Percentiles rank a stretch among this genome's conserved stretches.
phyloP scores from a whole-genome alignment of 2,329 filamentous ascomycete species.

The Cordyceps fumosorosea region DNA sequence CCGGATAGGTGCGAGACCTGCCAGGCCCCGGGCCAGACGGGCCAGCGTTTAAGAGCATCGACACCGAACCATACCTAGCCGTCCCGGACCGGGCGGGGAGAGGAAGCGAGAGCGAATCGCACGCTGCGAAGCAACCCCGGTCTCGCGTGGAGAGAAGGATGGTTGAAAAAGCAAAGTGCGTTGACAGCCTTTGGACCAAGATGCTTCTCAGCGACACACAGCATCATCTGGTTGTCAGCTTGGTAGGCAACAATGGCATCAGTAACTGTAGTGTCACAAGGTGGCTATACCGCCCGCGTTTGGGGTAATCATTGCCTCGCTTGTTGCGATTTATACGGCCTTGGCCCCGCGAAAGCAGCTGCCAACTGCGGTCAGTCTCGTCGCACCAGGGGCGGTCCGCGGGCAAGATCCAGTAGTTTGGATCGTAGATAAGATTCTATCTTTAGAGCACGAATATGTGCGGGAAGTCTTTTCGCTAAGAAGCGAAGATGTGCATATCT shows the following conservation, averaged over 20 bases:
- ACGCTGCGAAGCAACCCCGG: background rate
- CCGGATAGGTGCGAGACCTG: background rate
- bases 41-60: slow-evolving; percentile 9
- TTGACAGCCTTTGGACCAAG: background rate
- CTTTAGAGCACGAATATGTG: background rate
- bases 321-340: slow-evolving; percentile 4
- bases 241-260: background rate
- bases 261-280: background rate
- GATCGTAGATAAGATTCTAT: background rate
- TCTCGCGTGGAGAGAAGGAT: background rate
- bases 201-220: background rate
- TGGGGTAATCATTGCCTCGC: background rate
- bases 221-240: background rate
- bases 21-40: background rate
- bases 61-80: slow-evolving; percentile 4
- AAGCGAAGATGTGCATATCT: background rate
- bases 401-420: background rate
- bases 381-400: background rate
- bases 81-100: background rate
- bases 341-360: background rate
- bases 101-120: background rate
- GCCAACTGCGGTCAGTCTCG: background rate
- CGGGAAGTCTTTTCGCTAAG: background rate
- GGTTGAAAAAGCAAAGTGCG: background rate
- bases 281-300: background rate